phyloP scores from a whole-genome alignment of 2,329 filamentous ascomycete genomes.

The Paecilomyces niveus region DNA sequence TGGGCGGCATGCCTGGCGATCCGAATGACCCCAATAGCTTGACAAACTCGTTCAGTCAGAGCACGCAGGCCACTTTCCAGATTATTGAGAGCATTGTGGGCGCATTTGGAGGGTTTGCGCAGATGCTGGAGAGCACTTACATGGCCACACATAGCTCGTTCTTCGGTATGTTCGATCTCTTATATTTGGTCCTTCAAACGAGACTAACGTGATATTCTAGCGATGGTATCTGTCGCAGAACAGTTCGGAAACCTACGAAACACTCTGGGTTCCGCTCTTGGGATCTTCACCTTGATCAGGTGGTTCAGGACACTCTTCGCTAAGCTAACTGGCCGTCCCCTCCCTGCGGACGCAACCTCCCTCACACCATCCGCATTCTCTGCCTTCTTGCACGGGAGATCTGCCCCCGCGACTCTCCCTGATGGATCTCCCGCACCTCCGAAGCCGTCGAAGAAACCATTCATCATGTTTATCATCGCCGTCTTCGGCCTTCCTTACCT shows the following conservation, averaged over 20 bases:
- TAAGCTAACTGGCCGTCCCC: conserved; percentile 85
- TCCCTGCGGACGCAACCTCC: conserved; percentile 76
- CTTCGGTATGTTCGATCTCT: conserved; percentile 63
- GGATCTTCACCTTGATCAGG: conserved; percentile 91
- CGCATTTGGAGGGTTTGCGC: conserved; percentile 93
- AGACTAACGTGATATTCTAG: conserved; percentile 40
- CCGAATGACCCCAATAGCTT: conserved; percentile 88
- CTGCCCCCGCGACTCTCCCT: conserved; percentile 42
- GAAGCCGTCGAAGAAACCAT: conserved; percentile 84
- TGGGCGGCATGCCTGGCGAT: conserved; percentile 47
- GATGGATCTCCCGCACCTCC: conserved; percentile 61
- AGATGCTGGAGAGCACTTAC: conserved; percentile 99
- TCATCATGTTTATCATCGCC: conserved; percentile 90
- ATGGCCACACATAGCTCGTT: conserved; percentile 99
- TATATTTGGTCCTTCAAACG: conserved; percentile 4
- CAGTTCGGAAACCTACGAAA: conserved; percentile 91
- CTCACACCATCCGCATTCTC: conserved; percentile 90
- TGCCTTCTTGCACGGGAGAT: conserved; percentile 67
- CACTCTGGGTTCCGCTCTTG: conserved; percentile 85
- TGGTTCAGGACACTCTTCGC: conserved; percentile 90
- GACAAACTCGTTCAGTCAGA: conserved; percentile 91
- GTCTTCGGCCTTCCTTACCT: conserved; percentile 94
- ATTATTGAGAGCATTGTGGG: conserved; percentile 96
- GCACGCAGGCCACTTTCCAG: conserved; percentile 94
- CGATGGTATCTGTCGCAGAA: conserved; percentile 97